A percentile compares a stretch with the other conserved stretches of the same genome.
These are phyloP conservation scores for Pythium diclinum DNA, from an alignment of 352 stramenopile genomes.

Conservation along the genomic window DNA sequence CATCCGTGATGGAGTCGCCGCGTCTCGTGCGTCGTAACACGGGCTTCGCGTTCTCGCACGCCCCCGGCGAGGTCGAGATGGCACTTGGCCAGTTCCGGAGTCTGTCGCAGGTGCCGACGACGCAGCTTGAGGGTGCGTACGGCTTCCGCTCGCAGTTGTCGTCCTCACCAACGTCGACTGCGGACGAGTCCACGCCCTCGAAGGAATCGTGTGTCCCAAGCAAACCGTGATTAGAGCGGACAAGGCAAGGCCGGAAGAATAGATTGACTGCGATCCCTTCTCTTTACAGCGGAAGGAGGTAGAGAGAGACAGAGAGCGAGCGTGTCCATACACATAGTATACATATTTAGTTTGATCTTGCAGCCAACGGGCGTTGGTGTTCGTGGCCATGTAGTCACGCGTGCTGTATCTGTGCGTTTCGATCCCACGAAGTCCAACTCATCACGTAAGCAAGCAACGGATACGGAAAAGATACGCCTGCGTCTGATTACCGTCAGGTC, in stretches of 20 bases:
- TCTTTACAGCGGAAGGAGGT: not conserved
- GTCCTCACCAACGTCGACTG: conserved; percentile 50
- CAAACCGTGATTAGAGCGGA: not conserved
- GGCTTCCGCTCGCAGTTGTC: conserved; percentile 29
- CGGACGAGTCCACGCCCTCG: conserved; percentile 52
- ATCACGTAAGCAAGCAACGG: not conserved
- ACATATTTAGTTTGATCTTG: conserved; percentile 20
- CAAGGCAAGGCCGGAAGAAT: not conserved
- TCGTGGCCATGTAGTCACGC: not conserved
- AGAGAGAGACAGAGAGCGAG: not conserved
- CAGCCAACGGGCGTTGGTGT: not conserved
- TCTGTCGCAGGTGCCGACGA: conserved; percentile 34
- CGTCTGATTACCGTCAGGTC: conserved; percentile 2
- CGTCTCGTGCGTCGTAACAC: conserved; percentile 82
- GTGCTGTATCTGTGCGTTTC: not conserved
- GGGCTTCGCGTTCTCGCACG: conserved; percentile 86
- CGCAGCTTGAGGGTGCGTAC: conserved; percentile 20
- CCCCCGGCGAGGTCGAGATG: conserved; percentile 73
- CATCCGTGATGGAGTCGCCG: conserved; percentile 55
- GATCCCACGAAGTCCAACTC: not conserved
- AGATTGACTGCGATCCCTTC: not conserved
- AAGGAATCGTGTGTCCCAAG: conserved; percentile 14
- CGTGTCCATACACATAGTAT: not conserved
- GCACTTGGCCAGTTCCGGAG: conserved; percentile 43
- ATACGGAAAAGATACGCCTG: not conserved